Base-by-base conservation (phyloP, 2,329 filamentous ascomycete species). In the Cadophora sp. region DNA sequence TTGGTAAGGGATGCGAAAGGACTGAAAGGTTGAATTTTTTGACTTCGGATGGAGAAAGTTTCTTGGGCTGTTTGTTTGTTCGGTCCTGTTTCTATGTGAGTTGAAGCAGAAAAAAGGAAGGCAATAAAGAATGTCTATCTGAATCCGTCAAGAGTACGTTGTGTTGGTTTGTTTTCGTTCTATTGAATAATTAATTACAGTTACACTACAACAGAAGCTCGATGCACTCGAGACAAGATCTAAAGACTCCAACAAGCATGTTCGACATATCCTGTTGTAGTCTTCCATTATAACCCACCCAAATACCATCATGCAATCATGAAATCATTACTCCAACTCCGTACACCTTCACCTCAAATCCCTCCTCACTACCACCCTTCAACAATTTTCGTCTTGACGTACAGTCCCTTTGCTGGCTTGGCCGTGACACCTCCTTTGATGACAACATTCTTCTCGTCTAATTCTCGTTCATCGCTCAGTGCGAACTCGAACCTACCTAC, bases 361-460 rank as follows among this genome's bases (percentile, higher is more conserved):
- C n/a, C 24, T 4, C 53, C 18, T 18, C 48, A 13, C 33, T 69
- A 91, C 88, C 91, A 93, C 0, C 88, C 89, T 27, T 89, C 84
- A n/a, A 93, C 75, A 59, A 87, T 81, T 74, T 82, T 92, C 56
- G 92, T 80, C 75, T 84, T 87, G 7, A 95, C 86, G 73, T 86
- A 83, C 76, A 97, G 80, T 0, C 93, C 93, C 65, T 89, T 89
- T 65, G 85, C 86, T 0, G 94, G 94, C 76, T 87, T 87, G 7
- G 88, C 84, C 22, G 94, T 96, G 58, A 96, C 84, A 2, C 87
- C 88, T 0, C 87, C 85, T 78, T 88, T 89, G 68, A 96, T 87
- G 56, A 85, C 79, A 56, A 95, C 76, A 72, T 91, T 87, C 55
- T 82, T 82, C 79, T 92, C 87, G 73, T 91, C 89, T 76, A 88